These are phyloP conservation scores for Pseudogymnoascus sp. DNA, from an alignment of 2,329 filamentous ascomycete genomes.

Conservation along the genomic window DNA sequence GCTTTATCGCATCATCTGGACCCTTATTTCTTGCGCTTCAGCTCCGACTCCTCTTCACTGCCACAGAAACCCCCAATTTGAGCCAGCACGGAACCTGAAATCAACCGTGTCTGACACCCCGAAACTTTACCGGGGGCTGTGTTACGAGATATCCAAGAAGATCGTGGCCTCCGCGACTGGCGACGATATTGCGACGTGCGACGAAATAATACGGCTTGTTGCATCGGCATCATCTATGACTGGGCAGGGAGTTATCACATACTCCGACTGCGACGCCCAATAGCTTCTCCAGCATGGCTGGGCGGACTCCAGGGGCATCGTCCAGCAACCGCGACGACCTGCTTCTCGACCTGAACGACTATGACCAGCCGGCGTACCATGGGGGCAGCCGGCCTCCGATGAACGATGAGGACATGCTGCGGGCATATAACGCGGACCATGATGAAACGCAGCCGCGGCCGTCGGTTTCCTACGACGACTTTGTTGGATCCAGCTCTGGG, in stretches of 20 bases:
- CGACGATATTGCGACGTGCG: neutral
- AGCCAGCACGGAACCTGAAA: neutral
- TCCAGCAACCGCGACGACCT: slow-evolving; percentile 47
- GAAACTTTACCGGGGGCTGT: neutral
- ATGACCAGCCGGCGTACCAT: slow-evolving; percentile 61
- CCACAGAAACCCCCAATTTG: neutral
- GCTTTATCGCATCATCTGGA: neutral
- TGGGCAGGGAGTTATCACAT: neutral
- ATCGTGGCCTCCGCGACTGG: neutral
- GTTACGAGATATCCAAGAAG: neutral
- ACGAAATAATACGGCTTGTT: neutral
- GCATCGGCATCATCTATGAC: slow-evolving; percentile 8
- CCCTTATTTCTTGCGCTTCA: neutral
- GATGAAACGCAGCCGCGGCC: slow-evolving; percentile 62
- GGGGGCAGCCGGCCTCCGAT: slow-evolving; percentile 70
- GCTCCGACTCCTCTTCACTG: neutral
- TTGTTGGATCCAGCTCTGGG: slow-evolving; percentile 59
- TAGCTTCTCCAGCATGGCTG: slow-evolving; percentile 48
- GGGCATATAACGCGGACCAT: slow-evolving; percentile 57
- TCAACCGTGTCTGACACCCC: neutral
- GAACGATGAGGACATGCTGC: slow-evolving; percentile 73
- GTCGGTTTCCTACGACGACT: slow-evolving; percentile 91
- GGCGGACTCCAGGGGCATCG: slow-evolving; percentile 46
- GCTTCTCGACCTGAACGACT: slow-evolving; percentile 65
- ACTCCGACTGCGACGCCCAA: slow-evolving; percentile 21